Evolutionary conservation across 352 stramenopile genomes (phyloP).

Genomic region (Bremia lactucae): DNA sequence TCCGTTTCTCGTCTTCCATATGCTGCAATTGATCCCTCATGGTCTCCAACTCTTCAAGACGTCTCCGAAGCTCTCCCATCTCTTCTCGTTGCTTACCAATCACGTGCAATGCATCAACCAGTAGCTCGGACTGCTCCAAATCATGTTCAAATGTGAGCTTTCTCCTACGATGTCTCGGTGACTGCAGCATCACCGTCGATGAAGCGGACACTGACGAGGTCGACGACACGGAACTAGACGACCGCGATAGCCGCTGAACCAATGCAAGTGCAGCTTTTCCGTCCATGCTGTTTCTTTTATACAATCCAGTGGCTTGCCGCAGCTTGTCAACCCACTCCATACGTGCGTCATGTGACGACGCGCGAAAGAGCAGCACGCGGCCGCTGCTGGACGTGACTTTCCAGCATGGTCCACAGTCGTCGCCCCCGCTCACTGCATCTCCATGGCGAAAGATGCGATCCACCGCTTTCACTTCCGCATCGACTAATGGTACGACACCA

Average conservation of each 20-base stretch:
- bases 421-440: constrained; percentile 6
- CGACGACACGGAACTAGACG: constrained; percentile 20
- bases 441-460: constrained; percentile 46
- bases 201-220: constrained; percentile 9
- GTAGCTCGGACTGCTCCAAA: constrained; percentile 39
- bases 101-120: constrained; percentile 57
- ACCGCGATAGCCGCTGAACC: constrained; percentile 18
- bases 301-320: constrained; percentile 17
- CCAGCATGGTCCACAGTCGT: constrained; percentile 64
- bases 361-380: constrained; percentile 53
- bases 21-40: background rate
- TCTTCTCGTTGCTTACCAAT: constrained; percentile 61
- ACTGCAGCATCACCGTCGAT: constrained; percentile 14
- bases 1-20: background rate
- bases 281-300: constrained; percentile 17
- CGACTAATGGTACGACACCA: constrained; percentile 39
- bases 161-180: constrained; percentile 7
- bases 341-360: constrained; percentile 34
- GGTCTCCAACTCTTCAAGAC: constrained; percentile 14
- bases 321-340: constrained; percentile 44
- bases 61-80: constrained; percentile 43
- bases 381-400: constrained; percentile 49
- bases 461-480: constrained; percentile 37
- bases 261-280: constrained; percentile 18
- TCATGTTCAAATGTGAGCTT: constrained; percentile 20